A percentile compares a stretch with the other conserved stretches of the same genome.
Evolutionary conservation across 495 filamentous ascomycete species (phyloP).

Genomic region (Endocarpon pusillum): DNA sequence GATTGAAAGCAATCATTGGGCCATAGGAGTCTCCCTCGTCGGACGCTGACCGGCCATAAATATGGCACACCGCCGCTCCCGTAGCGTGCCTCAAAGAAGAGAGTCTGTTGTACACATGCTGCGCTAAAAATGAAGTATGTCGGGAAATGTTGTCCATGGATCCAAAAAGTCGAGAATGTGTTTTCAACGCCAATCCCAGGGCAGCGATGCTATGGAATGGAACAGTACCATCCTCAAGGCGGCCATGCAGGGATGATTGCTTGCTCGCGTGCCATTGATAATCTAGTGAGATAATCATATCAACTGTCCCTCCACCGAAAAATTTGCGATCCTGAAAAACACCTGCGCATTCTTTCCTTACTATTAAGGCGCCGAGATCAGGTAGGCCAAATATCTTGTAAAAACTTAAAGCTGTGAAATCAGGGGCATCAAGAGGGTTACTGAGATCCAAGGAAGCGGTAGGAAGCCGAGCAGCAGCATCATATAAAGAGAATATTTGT

Average conservation of each 20-base stretch:
- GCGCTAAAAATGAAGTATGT: conserved; percentile 41
- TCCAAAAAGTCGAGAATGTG: conserved; percentile 43
- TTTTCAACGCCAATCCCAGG: conserved; percentile 48
- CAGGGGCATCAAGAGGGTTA: conserved; percentile 42
- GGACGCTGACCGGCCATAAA: conserved; percentile 44
- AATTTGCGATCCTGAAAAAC: conserved; percentile 46
- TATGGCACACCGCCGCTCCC: conserved; percentile 33
- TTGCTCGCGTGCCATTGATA: conserved; percentile 50
- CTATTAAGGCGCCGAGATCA: conserved; percentile 53
- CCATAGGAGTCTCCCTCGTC: conserved; percentile 45
- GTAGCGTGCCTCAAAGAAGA: conserved; percentile 39
- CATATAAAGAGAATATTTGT: conserved; percentile 47
- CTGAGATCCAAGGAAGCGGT: conserved; percentile 46
- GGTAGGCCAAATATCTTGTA: conserved; percentile 79
- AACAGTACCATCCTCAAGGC: conserved; percentile 60
- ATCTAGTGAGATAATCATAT: conserved; percentile 41
- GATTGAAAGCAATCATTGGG: conserved; percentile 54
- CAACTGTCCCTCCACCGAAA: conserved; percentile 67
- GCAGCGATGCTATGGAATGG: conserved; percentile 67
- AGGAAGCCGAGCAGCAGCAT: conserved; percentile 56
- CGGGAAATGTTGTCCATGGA: conserved; percentile 43
- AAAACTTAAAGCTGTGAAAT: conserved; percentile 55
- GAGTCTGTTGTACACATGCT: conserved; percentile 33
- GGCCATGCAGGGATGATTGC: conserved; percentile 39
- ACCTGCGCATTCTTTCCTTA: conserved; percentile 43